Base-by-base conservation (phyloP, 805 yeast species). In the Jamesozyma hellenica region DNA sequence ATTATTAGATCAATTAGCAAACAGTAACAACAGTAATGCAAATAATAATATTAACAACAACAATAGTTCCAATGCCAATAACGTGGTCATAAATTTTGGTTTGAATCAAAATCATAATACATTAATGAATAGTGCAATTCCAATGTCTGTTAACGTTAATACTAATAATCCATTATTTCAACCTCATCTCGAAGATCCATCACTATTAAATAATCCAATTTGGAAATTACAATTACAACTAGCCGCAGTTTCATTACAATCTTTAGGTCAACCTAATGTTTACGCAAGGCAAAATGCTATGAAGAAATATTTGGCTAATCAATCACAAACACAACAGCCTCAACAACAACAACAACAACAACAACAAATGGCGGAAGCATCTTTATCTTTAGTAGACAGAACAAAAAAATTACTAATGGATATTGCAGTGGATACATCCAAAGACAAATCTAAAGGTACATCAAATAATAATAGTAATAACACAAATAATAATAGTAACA, bases 251-350 rank as follows among this genome's bases (percentile, higher is more conserved):
- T 59, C 64, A 7, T 47, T 56, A 44, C 62, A 57, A 17, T 52
- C 61, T 12, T 32, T 59, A 34, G 64, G 64, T 4, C 63, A 54
- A 41, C 60, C 64, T 10, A 61, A 60, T 38, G 56, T 57, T 8
- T 61, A 61, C 44, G 65, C 65, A 3, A 53, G 64, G 34, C 64
- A 61, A 47, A 60, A 58, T 44, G 64, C 63, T 2, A 58, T 61
- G 58, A 58, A 61, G 39, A 56, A 58, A 42, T 58, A 56, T 32
- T 32, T 59, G 26, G 50, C 52, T 4, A 52, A 46, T 37, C 60
- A 56, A 29, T 19, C 37, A 34, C 49, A 48, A 30, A 42, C 40
- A 14, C 47, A 46, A 32, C 45, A 43, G 13, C 46, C 40, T 28
- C 41, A 31, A 17, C 47, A 40, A 30, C 14, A n/a, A 14, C 46